These are phyloP conservation scores for Neurospora tetrasperma DNA, from an alignment of 495 filamentous ascomycete genomes.

Conservation along the genomic window DNA sequence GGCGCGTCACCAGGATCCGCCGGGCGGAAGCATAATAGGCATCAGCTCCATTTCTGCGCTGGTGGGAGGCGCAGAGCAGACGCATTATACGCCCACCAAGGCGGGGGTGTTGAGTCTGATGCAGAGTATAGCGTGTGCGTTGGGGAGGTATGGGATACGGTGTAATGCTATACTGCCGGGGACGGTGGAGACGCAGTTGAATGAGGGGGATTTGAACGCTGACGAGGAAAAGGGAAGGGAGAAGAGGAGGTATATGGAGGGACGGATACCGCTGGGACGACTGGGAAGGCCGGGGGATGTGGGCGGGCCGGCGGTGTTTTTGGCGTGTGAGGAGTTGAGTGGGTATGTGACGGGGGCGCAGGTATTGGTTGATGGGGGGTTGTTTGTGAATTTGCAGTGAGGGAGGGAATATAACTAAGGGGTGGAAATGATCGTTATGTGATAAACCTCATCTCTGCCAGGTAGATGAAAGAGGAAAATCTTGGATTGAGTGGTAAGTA, in stretches of 20 bases:
- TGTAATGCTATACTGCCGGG: conserved; percentile 84
- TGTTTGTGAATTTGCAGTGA: conserved; percentile 50
- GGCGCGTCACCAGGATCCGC: conserved; percentile 45
- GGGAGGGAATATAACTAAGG: too few relatives aligned
- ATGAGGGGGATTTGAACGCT: conserved; percentile 68
- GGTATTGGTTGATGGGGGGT: conserved; percentile 75
- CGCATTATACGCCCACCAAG: conserved; percentile 88
- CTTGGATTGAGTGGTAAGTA: too few relatives aligned
- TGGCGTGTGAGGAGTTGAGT: conserved; percentile 69
- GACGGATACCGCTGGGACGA: conserved; percentile 68
- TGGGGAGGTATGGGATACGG: conserved; percentile 65
- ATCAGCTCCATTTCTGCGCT: conserved; percentile 70
- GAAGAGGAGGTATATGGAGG: conserved; percentile 79
- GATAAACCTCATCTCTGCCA: too few relatives aligned
- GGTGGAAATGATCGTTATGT: too few relatives aligned
- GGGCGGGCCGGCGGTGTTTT: conserved; percentile 75
- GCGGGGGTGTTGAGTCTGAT: conserved; percentile 75
- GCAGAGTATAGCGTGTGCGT: conserved; percentile 71
- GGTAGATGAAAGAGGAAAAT: too few relatives aligned
- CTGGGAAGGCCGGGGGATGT: conserved; percentile 59
- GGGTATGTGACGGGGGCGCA: conserved; percentile 77
- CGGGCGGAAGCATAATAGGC: conserved; percentile 73
- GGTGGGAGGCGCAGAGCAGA: conserved; percentile 70
- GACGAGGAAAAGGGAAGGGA: conserved; percentile 1
- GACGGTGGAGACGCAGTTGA: conserved; percentile 77